Evolutionary conservation across 495 filamentous ascomycete species (phyloP).

Genomic region (Talaromyces thailandensis): DNA sequence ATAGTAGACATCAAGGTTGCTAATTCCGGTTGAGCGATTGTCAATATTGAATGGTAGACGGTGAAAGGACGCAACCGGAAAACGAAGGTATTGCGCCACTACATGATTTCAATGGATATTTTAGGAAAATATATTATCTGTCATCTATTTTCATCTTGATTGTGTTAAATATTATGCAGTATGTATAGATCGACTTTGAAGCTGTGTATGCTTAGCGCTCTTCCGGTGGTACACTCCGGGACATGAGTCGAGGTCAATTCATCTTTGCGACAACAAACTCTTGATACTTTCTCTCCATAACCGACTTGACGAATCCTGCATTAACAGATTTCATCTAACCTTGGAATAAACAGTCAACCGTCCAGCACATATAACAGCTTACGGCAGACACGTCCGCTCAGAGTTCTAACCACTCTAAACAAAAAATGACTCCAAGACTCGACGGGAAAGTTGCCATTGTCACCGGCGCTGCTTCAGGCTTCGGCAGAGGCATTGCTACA

Average conservation of each 20-base stretch:
- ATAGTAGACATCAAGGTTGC: neutral
- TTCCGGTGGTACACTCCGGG: conserved; percentile 4
- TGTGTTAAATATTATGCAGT: neutral
- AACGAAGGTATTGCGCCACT: neutral
- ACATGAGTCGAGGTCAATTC: neutral
- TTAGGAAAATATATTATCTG: neutral
- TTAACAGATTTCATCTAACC: neutral
- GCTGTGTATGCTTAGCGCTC: neutral
- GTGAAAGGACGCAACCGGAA: neutral
- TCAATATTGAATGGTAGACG: neutral
- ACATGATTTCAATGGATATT: neutral
- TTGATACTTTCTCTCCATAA: neutral
- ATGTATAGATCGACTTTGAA: neutral
- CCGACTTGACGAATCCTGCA: neutral
- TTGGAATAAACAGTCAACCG: no score
- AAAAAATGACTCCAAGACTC: conserved; percentile 17
- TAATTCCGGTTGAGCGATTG: neutral
- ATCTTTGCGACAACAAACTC: neutral
- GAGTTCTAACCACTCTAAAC: neutral
- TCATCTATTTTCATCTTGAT: neutral
- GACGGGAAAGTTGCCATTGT: conserved; percentile 44
- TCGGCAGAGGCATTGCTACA: conserved; percentile 42
- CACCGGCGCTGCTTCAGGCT: conserved; percentile 37
- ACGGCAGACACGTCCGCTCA: neutral
- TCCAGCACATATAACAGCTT: no score